Evolutionary conservation across 768 basidiomycete species (phyloP).

Genomic region (Russula sp.): DNA sequence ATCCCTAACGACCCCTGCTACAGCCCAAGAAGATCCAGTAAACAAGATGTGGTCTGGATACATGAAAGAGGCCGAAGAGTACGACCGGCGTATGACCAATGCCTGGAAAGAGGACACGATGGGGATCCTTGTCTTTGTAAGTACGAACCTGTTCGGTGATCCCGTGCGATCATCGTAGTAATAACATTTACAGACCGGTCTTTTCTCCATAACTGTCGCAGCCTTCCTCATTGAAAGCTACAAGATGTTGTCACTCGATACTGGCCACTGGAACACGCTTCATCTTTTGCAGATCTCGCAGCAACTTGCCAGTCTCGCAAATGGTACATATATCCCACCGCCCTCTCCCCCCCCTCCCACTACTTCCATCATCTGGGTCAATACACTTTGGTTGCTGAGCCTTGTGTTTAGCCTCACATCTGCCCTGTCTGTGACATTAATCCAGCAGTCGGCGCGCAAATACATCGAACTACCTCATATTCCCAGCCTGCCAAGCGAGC

Average conservation of each 20-base stretch:
- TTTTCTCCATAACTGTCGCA: constrained; percentile 22
- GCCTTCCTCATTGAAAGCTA: constrained; percentile 22
- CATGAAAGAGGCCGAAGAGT: constrained; percentile 2
- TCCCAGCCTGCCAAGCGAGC: constrained; percentile 27
- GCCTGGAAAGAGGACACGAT: constrained; percentile 18
- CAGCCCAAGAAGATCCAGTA: not conserved
- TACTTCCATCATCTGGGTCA: constrained; percentile 8
- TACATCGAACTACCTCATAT: constrained; percentile 22
- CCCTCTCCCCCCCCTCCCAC: not conserved
- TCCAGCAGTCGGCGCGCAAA: constrained; percentile 18
- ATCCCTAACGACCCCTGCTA: not conserved
- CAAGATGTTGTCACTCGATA: constrained; percentile 14
- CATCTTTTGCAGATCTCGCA: constrained; percentile 3
- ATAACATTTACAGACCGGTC: constrained; percentile 14
- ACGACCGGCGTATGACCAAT: constrained; percentile 7
- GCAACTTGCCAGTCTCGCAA: not conserved
- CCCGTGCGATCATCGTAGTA: not conserved
- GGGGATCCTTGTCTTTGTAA: constrained; percentile 17
- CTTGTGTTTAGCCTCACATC: constrained; percentile 16
- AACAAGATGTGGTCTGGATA: constrained; percentile 19
- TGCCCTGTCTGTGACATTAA: constrained; percentile 9
- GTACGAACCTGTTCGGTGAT: not conserved
- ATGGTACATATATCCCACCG: not conserved
- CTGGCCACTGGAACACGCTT: not conserved
- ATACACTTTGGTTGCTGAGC: constrained; percentile 18